Percentiles rank a stretch among this genome's conserved stretches.
Conservation (phyloP, 768 basidiomycete species). For the Solioccasus polychromus region DNA sequence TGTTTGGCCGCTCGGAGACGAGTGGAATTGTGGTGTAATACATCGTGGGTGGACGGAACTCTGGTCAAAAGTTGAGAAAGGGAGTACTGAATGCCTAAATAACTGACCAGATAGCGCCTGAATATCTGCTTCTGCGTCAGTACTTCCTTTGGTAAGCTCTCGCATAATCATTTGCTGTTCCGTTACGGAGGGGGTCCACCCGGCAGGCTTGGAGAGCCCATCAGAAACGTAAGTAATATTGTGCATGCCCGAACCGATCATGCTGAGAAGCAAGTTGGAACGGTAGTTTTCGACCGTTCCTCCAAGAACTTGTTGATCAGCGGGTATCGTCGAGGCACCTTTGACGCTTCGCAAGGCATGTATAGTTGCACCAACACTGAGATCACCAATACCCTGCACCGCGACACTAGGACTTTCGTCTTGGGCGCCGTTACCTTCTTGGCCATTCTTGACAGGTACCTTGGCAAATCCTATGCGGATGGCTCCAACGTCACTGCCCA, state of each 20-base stretch:
- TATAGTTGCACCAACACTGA: slow-evolving; percentile 86
- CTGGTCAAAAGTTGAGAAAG: slow-evolving; percentile 38
- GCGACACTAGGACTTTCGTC: slow-evolving; percentile 65
- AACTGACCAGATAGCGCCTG: slow-evolving; percentile 79
- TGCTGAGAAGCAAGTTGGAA: slow-evolving; percentile 84
- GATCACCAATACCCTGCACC: slow-evolving; percentile 79
- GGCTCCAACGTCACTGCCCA: slow-evolving; percentile 94
- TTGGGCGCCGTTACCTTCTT: slow-evolving; percentile 54
- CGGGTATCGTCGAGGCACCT: slow-evolving; percentile 88
- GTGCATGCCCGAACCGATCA: slow-evolving; percentile 78
- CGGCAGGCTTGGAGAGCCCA: slow-evolving; percentile 56
- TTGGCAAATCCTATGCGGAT: slow-evolving; percentile 97
- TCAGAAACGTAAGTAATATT: slow-evolving; percentile 53
- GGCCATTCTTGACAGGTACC: slow-evolving; percentile 87
- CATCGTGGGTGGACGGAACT: slow-evolving; percentile 88
- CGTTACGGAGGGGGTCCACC: slow-evolving; percentile 73
- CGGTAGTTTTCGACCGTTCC: slow-evolving; percentile 94
- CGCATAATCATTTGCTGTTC: slow-evolving; percentile 98
- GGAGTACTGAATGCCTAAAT: not conserved
- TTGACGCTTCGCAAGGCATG: slow-evolving; percentile 84
- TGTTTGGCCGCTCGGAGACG: slow-evolving; percentile 80
- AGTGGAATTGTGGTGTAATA: slow-evolving; percentile 96
- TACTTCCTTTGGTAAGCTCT: slow-evolving; percentile 75
- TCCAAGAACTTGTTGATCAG: slow-evolving; percentile 90
- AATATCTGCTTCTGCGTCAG: slow-evolving; percentile 82